A percentile compares a stretch with the other conserved stretches of the same genome.
Evolutionary conservation across 805 yeast genomes (phyloP).

Genomic region (Saturnispora sanitii): DNA sequence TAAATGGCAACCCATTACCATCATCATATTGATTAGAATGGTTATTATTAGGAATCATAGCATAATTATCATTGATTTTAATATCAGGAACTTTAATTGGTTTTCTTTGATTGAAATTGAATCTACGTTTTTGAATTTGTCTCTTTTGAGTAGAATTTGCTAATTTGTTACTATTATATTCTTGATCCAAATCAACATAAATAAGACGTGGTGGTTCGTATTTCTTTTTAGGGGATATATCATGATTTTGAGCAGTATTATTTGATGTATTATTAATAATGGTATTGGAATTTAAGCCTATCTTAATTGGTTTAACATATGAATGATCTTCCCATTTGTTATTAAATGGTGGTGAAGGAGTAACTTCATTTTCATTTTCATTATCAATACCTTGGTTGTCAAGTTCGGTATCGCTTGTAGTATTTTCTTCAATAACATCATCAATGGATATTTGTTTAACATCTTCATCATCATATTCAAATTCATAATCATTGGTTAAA

Average conservation of each 20-base stretch:
- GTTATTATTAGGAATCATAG: too few relatives aligned
- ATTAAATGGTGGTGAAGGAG: not conserved
- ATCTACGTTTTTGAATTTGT: constrained; percentile 9
- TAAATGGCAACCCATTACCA: constrained; percentile 27
- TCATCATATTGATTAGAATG: constrained; percentile 13
- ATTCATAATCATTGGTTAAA: constrained; percentile 79
- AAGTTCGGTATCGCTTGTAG: not conserved
- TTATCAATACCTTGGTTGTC: not conserved
- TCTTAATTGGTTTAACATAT: constrained; percentile 1
- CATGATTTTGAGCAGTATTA: not conserved
- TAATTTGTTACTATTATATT: not conserved
- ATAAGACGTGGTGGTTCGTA: constrained; percentile 13
- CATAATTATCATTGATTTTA: constrained; percentile 13
- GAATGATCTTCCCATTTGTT: constrained; percentile 3
- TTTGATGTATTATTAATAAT: too few relatives aligned
- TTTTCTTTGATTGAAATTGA: constrained; percentile 18
- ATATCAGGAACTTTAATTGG: constrained; percentile 24
- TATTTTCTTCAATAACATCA: constrained; percentile 12
- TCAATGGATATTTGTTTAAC: not conserved
- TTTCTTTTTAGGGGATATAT: constrained; percentile 6
- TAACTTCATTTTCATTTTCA: not conserved
- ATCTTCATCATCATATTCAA: constrained; percentile 22
- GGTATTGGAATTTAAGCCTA: too few relatives aligned
- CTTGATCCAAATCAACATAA: constrained; percentile 7
- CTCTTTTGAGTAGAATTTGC: not conserved